These are phyloP conservation scores for Fusarium robinianum DNA, from an alignment of 2,329 filamentous ascomycete species.

Conservation along the genomic window DNA sequence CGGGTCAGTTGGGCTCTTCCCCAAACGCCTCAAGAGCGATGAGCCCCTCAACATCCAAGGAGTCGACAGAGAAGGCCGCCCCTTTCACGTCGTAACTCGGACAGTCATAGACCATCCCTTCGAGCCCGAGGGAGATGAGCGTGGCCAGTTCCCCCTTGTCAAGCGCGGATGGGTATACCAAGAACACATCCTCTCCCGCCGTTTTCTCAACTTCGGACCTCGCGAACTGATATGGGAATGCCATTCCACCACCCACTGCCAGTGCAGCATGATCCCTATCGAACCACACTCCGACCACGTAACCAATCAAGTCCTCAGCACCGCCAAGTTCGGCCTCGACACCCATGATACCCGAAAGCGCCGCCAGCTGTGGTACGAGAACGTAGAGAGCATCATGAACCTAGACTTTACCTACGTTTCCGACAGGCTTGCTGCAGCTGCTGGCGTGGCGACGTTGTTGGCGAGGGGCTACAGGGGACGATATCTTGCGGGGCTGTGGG, in stretches of 20 bases:
- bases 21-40: neutral
- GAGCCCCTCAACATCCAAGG: neutral
- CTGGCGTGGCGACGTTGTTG: conserved; percentile 3
- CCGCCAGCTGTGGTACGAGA: conserved; percentile 1
- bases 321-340: neutral
- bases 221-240: conserved; percentile 9
- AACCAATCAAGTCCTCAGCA: conserved; percentile 4
- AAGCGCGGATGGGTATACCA: conserved; percentile 13
- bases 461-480: neutral
- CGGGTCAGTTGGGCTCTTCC: conserved; percentile 4
- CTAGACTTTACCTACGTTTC: conserved; percentile 3
- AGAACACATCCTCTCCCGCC: neutral
- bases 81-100: neutral
- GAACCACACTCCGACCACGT: conserved; percentile 1
- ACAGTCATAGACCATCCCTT: conserved; percentile 1
- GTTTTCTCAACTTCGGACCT: conserved; percentile 8
- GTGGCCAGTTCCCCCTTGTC: conserved; percentile 4
- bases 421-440: conserved; percentile 3
- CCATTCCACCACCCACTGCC: conserved; percentile 2
- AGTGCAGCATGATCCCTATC: conserved; percentile 8
- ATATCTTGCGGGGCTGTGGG: conserved; percentile 7
- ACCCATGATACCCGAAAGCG: conserved; percentile 1
- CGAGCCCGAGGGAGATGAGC: conserved; percentile 2
- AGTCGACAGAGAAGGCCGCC: neutral
- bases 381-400: conserved; percentile 4